A percentile compares a stretch with the other conserved stretches of the same genome.
Evolutionary conservation across 768 basidiomycete genomes (phyloP).

Genomic region (Lyophyllum shimeji): DNA sequence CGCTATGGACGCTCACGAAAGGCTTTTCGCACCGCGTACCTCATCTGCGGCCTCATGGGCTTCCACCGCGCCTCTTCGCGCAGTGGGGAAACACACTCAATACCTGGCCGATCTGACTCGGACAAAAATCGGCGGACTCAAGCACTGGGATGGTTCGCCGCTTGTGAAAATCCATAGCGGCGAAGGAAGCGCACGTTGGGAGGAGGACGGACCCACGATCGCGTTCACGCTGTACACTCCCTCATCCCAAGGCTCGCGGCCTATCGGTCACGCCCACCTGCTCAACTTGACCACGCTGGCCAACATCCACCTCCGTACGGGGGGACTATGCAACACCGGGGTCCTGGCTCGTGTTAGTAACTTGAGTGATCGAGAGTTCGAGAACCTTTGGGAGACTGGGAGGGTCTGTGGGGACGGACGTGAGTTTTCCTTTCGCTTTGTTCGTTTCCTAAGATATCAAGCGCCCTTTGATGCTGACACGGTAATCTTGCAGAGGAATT

Average conservation of each 20-base stretch:
- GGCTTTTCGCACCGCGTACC: constrained; percentile 2
- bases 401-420: constrained; percentile 17
- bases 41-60: not conserved
- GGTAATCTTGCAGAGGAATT: constrained; percentile 10
- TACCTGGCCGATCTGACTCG: constrained; percentile 6
- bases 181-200: constrained; percentile 13
- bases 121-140: not conserved
- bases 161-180: constrained; percentile 14
- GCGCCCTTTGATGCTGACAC: not conserved
- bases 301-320: constrained; percentile 15
- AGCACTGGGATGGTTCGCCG: constrained; percentile 10
- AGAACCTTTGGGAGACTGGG: constrained; percentile 11
- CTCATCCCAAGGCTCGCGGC: not conserved
- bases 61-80: constrained; percentile 6
- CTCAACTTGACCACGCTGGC: constrained; percentile 14
- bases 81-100: constrained; percentile 9
- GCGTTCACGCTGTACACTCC: constrained; percentile 14
- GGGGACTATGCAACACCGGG: constrained; percentile 15
- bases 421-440: not conserved
- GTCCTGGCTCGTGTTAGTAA: constrained; percentile 12
- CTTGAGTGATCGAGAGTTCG: constrained; percentile 9
- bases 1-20: constrained; percentile 11
- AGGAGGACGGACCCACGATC: constrained; percentile 15
- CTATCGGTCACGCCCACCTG: constrained; percentile 11
- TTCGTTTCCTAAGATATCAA: not conserved